phyloP scores from a whole-genome alignment of 495 filamentous ascomycete species.

The Xylaria longipes region DNA sequence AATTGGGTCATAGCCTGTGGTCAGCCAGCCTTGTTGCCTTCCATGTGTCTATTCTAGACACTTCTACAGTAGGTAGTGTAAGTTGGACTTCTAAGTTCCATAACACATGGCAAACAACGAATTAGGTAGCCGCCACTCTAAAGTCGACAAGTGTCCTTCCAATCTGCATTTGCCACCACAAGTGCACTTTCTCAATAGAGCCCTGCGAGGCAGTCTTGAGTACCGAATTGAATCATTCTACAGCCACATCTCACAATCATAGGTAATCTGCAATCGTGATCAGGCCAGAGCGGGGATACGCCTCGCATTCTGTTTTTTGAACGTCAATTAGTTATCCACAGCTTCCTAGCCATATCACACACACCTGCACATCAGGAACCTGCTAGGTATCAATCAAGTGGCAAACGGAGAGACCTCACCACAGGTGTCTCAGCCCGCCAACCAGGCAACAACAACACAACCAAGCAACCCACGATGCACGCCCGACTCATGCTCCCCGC shows the following conservation, averaged over 20 bases:
- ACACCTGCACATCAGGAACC: not conserved
- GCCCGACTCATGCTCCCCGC: constrained; percentile 38
- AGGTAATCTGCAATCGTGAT: not conserved
- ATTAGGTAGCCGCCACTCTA: not conserved
- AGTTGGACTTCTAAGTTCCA: not conserved
- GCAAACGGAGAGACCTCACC: not conserved
- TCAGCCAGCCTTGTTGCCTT: constrained; percentile 12
- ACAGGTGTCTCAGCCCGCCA: constrained; percentile 5
- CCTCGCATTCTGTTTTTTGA: not conserved
- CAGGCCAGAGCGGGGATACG: not conserved
- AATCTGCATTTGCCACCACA: not conserved
- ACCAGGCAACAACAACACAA: not conserved
- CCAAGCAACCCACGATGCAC: constrained; percentile 13
- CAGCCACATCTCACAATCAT: not conserved
- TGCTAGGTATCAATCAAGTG: too few species aligned
- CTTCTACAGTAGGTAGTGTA: not conserved
- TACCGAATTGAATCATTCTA: too few species aligned
- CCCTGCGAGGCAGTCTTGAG: not conserved
- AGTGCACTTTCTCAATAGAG: not conserved
- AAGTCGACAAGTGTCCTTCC: constrained; percentile 8
- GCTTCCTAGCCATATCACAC: not conserved
- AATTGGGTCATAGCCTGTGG: not conserved
- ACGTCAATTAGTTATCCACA: not conserved
- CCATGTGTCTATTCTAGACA: not conserved
- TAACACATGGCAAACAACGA: not conserved